Evolutionary conservation across 106 monocot species (phyloP), one percentile per base, ranked within the genome.

Genomic region (Ottelia alismoides): DNA sequence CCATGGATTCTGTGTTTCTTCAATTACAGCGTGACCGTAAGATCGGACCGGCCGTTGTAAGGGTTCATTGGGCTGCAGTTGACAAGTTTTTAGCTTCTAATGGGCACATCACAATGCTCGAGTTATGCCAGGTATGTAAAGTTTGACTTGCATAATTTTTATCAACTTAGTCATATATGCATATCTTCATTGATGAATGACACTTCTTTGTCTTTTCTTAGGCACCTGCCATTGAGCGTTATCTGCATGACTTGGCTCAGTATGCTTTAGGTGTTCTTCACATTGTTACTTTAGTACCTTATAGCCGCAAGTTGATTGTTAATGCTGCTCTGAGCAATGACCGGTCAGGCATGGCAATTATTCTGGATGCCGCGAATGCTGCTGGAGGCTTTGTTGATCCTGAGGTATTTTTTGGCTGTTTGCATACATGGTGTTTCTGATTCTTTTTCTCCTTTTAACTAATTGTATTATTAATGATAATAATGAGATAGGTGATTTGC

Each of bases 21-120:
- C 96, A 78, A 49, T 84, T 89, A 60, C 88, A 96, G 72, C 78
- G 88, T 28, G 96, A 96, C 60, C 78, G 96, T 52, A 96, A 96
- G 66, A 70, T 96, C 57, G 96, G 96, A 10, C 69, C 85, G 65
- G 81, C 76, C 55, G 72, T 96, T 70, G 89, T 85, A 29, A 66
- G 85, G 68, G 76, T 81, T 27, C 81, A 76, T 25, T 96, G 96
- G 96, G 76, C 78, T 64, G 81, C 61, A 27, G 81, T 89, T 47
- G 96, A 96, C 40, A 76, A 81, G 47, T 96, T 96, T 61, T 69
- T 96, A 49, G 45, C 74, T 22, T 88, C 65, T 28, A 96, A 89
- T 76, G 96, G 96, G 0, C 88, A 96, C 46, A 76, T 75, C 56
- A 89, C 60, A 1, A 82, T 88, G 84, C 62, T 96, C 60, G 96